Evolutionary conservation across 78 protist species (phyloP).

Genomic region (Dictyostelium firmibasis): DNA sequence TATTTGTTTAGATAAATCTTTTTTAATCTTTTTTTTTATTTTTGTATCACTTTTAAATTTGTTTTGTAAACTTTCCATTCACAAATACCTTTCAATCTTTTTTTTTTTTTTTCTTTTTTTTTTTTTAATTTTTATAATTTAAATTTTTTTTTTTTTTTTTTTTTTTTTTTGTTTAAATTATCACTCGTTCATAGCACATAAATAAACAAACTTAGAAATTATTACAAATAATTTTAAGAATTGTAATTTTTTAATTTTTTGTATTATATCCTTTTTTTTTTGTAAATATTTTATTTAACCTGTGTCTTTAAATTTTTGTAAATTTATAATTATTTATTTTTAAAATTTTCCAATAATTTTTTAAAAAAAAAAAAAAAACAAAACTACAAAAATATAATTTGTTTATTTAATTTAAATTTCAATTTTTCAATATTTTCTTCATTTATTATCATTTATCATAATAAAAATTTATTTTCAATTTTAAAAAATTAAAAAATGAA

Average conservation of each 20-base stretch:
- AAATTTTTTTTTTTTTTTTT: background rate
- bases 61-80: background rate
- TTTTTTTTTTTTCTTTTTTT: too few species aligned
- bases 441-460: background rate
- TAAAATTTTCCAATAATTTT: background rate
- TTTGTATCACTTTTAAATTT: too few species aligned
- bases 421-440: background rate
- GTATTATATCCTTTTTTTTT: background rate
- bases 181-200: background rate
- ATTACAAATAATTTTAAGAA: background rate
- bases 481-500: background rate
- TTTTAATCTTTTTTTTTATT: too few species aligned
- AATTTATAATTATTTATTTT: background rate
- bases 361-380: background rate
- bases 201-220: background rate
- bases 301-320: background rate
- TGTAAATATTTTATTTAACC: background rate
- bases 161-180: background rate
- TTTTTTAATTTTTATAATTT: too few species aligned
- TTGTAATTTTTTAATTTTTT: background rate
- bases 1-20: background rate
- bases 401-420: background rate
- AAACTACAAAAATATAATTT: background rate
- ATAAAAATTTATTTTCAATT: too few species aligned
- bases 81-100: background rate